A percentile compares a stretch with the other conserved stretches of the same genome.
These are phyloP conservation scores for Alternaria arbusti DNA, from an alignment of 2,329 filamentous ascomycete genomes.

Conservation along the genomic window DNA sequence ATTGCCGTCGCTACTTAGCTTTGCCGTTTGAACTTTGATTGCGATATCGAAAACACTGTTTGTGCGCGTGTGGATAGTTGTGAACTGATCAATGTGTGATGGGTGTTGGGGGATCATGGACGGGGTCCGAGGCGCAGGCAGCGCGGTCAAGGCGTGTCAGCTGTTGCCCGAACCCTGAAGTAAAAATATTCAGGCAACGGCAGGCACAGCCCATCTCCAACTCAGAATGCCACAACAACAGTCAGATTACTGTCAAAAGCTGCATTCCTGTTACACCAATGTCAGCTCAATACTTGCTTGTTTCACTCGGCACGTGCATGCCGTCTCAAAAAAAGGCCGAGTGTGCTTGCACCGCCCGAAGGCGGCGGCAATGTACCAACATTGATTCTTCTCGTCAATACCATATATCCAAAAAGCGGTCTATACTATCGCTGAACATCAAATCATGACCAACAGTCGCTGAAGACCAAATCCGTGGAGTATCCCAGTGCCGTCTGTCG, in stretches of 20 bases:
- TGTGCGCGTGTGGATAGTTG: neutral
- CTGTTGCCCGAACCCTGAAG: neutral
- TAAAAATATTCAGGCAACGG: neutral
- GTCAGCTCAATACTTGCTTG: neutral
- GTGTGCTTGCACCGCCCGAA: neutral
- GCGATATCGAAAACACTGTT: neutral
- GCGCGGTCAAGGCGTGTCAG: neutral
- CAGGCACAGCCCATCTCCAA: neutral
- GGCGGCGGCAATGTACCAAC: neutral
- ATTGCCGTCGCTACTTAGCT: neutral
- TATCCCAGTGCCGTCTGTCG: conserved; percentile 11
- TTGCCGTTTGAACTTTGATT: neutral
- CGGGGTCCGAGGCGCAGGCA: neutral
- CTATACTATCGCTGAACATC: conserved; percentile 6
- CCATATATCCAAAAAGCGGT: neutral
- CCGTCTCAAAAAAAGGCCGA: neutral
- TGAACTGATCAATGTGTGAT: neutral
- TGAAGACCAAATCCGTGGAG: conserved; percentile 2
- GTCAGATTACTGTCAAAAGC: neutral
- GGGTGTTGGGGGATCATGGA: neutral
- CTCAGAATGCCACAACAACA: neutral
- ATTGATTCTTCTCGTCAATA: neutral
- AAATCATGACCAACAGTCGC: neutral
- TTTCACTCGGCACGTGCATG: neutral
- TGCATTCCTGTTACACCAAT: neutral